Percentiles rank a stretch among this genome's conserved stretches.
phyloP scores from a whole-genome alignment of 495 filamentous ascomycete species.

The Neurospora tetraspora region DNA sequence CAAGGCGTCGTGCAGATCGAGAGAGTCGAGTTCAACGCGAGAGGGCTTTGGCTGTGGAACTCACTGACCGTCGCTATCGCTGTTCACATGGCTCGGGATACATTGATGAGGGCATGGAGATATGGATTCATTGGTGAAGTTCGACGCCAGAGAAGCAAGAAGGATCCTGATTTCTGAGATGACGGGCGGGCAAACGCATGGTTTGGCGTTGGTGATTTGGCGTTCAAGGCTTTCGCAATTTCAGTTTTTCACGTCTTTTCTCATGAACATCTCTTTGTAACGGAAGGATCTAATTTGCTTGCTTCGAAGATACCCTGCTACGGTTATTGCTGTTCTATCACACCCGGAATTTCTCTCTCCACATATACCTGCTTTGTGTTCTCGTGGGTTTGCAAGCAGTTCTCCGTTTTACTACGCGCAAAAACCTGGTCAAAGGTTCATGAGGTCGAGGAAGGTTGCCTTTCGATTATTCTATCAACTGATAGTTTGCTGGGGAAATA shows the following conservation, averaged over 20 bases:
- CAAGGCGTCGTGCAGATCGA: conserved; percentile 15
- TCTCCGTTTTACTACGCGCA: neutral
- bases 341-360: neutral
- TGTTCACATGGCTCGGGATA: conserved; percentile 15
- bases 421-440: neutral
- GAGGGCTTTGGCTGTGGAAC: conserved; percentile 24
- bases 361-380: neutral
- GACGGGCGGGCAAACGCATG: neutral
- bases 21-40: conserved; percentile 12
- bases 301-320: neutral
- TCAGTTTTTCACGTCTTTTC: neutral
- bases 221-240: neutral
- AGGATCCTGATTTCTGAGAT: conserved; percentile 17
- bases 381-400: neutral
- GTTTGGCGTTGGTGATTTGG: neutral
- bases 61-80: conserved; percentile 22
- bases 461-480: neutral
- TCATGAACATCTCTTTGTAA: neutral
- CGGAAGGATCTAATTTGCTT: neutral
- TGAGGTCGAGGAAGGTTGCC: neutral
- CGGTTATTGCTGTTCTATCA: neutral
- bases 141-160: neutral
- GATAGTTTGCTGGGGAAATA: neutral
- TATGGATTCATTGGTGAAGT: neutral
- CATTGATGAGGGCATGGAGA: conserved; percentile 6